These are phyloP conservation scores for Falciphora oryzae DNA, from an alignment of 2,329 filamentous ascomycete species.

Conservation along the genomic window DNA sequence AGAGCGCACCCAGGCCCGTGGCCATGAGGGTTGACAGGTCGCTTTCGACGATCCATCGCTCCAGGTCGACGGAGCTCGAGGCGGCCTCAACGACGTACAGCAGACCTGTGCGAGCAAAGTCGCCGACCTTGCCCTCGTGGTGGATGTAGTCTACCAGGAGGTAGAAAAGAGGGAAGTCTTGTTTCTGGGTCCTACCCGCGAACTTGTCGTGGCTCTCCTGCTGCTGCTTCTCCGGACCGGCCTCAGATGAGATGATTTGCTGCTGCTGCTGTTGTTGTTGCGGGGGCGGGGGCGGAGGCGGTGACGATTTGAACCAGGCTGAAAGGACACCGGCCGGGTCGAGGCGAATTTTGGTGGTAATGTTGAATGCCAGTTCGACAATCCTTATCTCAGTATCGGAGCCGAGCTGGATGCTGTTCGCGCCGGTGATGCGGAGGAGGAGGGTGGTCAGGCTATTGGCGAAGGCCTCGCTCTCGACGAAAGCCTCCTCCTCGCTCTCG, in stretches of 20 bases:
- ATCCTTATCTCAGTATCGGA: conserved; percentile 81
- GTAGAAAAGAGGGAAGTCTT: conserved; percentile 94
- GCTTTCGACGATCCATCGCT: conserved; percentile 96
- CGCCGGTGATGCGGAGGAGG: conserved; percentile 69
- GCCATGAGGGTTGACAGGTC: conserved; percentile 97
- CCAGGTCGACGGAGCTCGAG: conserved; percentile 72
- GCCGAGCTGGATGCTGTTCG: conserved; percentile 66
- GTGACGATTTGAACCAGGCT: conserved; percentile 74
- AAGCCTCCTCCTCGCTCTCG: conserved; percentile 93
- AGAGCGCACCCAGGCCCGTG: conserved; percentile 77
- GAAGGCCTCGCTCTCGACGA: conserved; percentile 81
- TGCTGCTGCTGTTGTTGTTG: conserved; percentile 18
- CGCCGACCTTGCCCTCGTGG: conserved; percentile 86
- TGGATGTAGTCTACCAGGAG: conserved; percentile 95
- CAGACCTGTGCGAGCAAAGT: conserved; percentile 90
- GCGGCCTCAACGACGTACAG: conserved; percentile 95
- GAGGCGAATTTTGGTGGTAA: conserved; percentile 90
- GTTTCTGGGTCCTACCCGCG: conserved; percentile 77
- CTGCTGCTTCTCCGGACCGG: conserved; percentile 31
- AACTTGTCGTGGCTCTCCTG: conserved; percentile 69
- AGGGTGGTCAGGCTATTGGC: conserved; percentile 83
- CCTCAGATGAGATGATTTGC: background rate
- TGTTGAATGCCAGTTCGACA: conserved; percentile 90
- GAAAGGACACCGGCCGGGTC: conserved; percentile 73
- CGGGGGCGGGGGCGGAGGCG: conserved; percentile 13